Base-by-base conservation (phyloP, 2,329 filamentous ascomycete species). In the Colletotrichum gigasporum region DNA sequence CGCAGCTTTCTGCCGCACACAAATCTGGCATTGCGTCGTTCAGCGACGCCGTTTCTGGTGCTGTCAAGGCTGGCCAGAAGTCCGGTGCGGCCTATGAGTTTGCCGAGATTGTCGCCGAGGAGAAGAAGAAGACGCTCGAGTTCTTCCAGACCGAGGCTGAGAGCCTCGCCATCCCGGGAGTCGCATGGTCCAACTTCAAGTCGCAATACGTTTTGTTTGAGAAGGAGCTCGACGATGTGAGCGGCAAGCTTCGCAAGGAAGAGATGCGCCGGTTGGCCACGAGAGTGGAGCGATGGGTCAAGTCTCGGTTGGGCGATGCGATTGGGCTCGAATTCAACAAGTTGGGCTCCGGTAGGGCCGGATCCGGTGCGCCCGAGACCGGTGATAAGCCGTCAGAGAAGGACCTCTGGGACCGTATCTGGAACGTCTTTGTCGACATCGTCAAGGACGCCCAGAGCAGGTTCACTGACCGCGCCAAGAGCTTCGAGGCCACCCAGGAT, bases 301-400 rank as follows among this genome's bases (percentile, higher is more conserved):
- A 91, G 72, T 93, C 93, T 62, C 90, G 94, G 47, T 85, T 99
- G 32, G 90, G 90, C 32, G 96, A 99, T 74, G 92, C 92, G 14
- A 85, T 98, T 42, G 94, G 95, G 12, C 81, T 98, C 16, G 94
- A 98, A 74, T 98, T 99, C 85, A 98, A 97, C 81, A 96, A 94
- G 75, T 87, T 98, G 50, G 95, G 95, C 4, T 96, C 93, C 34
- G 94, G 94, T 12, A 88, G 94, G 71, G 93, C 88, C 56, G 94
- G 94, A 7, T 87, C 88, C 52, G 93, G 92, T 55, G 93, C 93
- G 0, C 91, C 94, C 1, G 93, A 94, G 71, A 83, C 85, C 4
- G 92, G 90, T 2, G 90, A 93, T 62, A 93, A 91, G 77, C 89
- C 91, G 2, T 81, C 86, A 0, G 95, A 98, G 77, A 94, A 92